Conservation (phyloP, 331 rosid species). For the Quercus tomentella region DNA sequence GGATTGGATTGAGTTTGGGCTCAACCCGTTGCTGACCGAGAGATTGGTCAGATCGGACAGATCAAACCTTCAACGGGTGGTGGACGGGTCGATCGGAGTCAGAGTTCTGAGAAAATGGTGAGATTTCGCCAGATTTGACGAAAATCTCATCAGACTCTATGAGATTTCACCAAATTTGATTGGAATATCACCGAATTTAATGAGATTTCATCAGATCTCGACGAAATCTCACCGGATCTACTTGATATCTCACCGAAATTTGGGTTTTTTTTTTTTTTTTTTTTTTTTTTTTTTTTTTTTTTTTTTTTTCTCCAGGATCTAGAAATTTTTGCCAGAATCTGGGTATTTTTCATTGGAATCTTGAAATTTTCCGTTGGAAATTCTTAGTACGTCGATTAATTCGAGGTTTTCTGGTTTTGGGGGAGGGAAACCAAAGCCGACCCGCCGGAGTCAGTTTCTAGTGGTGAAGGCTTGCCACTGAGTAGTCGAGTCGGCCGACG, state of each 20-base stretch:
- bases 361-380: rapidly evolving
- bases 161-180: too few species aligned
- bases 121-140: rapidly evolving
- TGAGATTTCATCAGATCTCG: rapidly evolving
- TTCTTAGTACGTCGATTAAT: too few species aligned
- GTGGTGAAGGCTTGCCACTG: rapidly evolving
- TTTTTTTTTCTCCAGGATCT: too few species aligned
- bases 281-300: too few species aligned
- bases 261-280: too few species aligned
- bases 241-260: rapidly evolving
- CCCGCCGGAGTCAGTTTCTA: rapidly evolving
- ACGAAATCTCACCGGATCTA: rapidly evolving
- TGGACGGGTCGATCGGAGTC: rapidly evolving
- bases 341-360: too few species aligned
- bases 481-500: rapidly evolving
- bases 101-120: too few species aligned
- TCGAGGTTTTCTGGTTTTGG: rapidly evolving
- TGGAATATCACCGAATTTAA: too few species aligned
- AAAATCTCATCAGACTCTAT: too few species aligned
- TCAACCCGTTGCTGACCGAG: rapidly evolving
- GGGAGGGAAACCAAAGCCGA: too few species aligned
- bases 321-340: rapidly evolving
- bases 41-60: rapidly evolving
- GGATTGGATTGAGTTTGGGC: rapidly evolving
- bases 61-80: too few species aligned